Percentiles rank a stretch among this genome's conserved stretches.
Evolutionary conservation across 371 early-diverging fungal species (phyloP).

Genomic region (Mucor plumbeus): DNA sequence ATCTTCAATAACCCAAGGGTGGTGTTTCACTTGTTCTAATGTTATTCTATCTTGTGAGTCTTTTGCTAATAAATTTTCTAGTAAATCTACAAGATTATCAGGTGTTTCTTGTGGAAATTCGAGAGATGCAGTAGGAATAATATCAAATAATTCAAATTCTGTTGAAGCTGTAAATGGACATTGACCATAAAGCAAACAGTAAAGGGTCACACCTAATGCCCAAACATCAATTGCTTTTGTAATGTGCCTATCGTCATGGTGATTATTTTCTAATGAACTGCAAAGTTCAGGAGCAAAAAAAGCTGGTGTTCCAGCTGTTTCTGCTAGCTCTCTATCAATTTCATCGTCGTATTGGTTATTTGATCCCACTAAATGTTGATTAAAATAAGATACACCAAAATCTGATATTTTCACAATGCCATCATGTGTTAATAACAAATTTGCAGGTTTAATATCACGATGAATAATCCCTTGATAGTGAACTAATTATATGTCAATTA

Average conservation of each 20-base stretch:
- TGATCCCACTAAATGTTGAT: slow-evolving; percentile 41
- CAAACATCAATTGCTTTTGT: slow-evolving; percentile 95
- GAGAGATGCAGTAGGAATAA: slow-evolving; percentile 73
- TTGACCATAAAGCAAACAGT: slow-evolving; percentile 92
- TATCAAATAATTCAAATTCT: slow-evolving; percentile 91
- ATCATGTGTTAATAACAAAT: slow-evolving; percentile 74
- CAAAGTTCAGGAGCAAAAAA: slow-evolving; percentile 97
- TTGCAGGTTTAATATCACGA: slow-evolving; percentile 94
- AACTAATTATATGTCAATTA: slow-evolving; percentile 44
- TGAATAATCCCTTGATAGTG: slow-evolving; percentile 66
- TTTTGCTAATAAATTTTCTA: slow-evolving; percentile 77
- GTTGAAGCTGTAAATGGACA: slow-evolving; percentile 95
- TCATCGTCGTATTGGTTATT: slow-evolving; percentile 33
- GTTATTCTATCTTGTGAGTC: slow-evolving; percentile 79
- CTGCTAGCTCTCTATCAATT: slow-evolving; percentile 80
- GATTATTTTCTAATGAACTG: slow-evolving; percentile 49
- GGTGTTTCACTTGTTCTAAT: slow-evolving; percentile 81
- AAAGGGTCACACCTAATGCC: slow-evolving; percentile 98
- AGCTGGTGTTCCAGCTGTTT: slow-evolving; percentile 94
- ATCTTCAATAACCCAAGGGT: slow-evolving; percentile 85
- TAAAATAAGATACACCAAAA: slow-evolving; percentile 89
- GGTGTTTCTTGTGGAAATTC: slow-evolving; percentile 29
- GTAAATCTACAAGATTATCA: slow-evolving; percentile 60
- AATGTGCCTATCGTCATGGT: slow-evolving; percentile 46
- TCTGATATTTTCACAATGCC: slow-evolving; percentile 88